Conservation (phyloP, 164 flowering plant genomes). For the Chimonanthus salicifolius region DNA sequence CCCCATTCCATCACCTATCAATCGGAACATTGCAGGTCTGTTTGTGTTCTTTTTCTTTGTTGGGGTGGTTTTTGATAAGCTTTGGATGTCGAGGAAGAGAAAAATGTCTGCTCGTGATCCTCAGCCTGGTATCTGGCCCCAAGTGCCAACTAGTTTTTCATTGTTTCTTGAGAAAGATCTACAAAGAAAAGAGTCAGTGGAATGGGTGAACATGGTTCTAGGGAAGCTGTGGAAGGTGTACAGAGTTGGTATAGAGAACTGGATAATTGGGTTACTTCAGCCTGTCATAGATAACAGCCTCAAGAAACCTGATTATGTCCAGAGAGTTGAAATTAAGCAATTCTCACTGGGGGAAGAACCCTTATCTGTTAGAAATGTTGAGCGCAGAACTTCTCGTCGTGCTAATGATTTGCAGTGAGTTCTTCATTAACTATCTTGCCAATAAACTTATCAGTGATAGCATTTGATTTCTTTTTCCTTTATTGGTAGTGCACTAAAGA, state of each 20-base stretch:
- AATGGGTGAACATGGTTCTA: constrained; percentile 99
- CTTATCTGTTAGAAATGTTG: constrained; percentile 82
- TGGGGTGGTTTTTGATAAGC: constrained; percentile 84
- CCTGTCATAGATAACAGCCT: constrained; percentile 83
- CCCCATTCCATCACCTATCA: constrained; percentile 82
- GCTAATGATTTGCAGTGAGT: constrained; percentile 95
- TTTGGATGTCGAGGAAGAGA: constrained; percentile 75
- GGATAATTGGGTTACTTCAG: constrained; percentile 88
- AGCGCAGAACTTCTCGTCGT: constrained; percentile 87
- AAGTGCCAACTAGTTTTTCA: constrained; percentile 75
- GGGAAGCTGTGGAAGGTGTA: constrained; percentile 98
- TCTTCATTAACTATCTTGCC: not conserved
- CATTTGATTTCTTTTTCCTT: not conserved
- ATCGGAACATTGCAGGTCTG: constrained; percentile 51
- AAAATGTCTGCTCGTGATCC: constrained; percentile 23
- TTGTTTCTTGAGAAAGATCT: constrained; percentile 78
- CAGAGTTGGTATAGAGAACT: constrained; percentile 76
- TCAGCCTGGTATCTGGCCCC: constrained; percentile 57
- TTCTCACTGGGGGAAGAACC: constrained; percentile 94
- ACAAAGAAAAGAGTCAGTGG: constrained; percentile 94
- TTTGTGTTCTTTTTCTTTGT: constrained; percentile 90
- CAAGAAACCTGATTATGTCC: constrained; percentile 85
- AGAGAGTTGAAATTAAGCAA: constrained; percentile 93
- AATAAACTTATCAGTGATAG: not conserved
- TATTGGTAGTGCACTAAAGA: no score